A percentile compares a stretch with the other conserved stretches of the same genome.
Evolutionary conservation across 106 monocot genomes (phyloP).

Genomic region (Narthecium ossifragum): DNA sequence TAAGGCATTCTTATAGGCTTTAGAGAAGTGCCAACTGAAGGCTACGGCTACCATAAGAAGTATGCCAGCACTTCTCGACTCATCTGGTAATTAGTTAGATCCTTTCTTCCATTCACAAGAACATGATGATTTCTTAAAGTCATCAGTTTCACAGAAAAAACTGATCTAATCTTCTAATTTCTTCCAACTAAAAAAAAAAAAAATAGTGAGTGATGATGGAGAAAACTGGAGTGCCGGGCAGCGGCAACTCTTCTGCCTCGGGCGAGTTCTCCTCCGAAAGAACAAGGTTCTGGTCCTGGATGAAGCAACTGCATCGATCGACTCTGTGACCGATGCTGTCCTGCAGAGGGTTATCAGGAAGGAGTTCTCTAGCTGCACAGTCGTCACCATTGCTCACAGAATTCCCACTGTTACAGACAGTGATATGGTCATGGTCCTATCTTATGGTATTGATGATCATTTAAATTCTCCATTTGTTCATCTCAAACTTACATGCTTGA

Average conservation of each 20-base stretch:
- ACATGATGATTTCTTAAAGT: background rate
- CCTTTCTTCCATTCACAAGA: background rate
- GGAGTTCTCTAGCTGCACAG: slow-evolving; percentile 14
- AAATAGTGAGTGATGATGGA: slow-evolving; percentile 13
- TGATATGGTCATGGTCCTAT: slow-evolving; percentile 13
- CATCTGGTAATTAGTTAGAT: slow-evolving; percentile 4
- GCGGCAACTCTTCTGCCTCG: slow-evolving; percentile 5
- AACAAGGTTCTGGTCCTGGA: slow-evolving; percentile 11
- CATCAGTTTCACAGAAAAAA: background rate
- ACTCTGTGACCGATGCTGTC: background rate
- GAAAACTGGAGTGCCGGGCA: slow-evolving; percentile 11
- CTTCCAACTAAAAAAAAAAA: no score
- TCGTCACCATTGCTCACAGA: slow-evolving; percentile 12
- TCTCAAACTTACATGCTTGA: background rate
- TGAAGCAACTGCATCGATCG: slow-evolving; percentile 11
- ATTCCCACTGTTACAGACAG: slow-evolving; percentile 11
- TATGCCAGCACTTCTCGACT: background rate
- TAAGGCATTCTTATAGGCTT: background rate
- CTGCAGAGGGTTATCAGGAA: slow-evolving; percentile 7
- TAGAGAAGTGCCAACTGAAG: slow-evolving; percentile 11
- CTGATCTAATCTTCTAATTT: background rate
- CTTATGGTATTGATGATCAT: slow-evolving; percentile 15
- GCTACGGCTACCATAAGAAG: background rate
- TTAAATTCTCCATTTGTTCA: background rate
- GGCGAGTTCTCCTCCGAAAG: slow-evolving; percentile 1